Evolutionary conservation across 2,329 filamentous ascomycete genomes (phyloP), one percentile per base, ranked within the genome.

Genomic region (Seiridium unicorne): DNA sequence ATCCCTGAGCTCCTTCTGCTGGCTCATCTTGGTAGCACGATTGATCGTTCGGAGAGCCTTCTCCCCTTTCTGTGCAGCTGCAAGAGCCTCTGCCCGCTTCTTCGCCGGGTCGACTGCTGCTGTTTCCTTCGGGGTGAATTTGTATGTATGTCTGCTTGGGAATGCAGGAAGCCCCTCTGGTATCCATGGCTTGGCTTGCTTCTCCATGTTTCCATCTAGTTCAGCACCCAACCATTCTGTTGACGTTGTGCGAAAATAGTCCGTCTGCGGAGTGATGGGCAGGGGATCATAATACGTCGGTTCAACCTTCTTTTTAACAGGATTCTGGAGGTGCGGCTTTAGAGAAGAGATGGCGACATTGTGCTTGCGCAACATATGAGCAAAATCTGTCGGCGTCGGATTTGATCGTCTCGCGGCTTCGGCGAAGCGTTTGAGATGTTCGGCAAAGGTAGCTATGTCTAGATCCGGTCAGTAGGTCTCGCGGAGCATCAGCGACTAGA

Each of bases 61-160:
- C 69, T 89, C 86, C 2, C 83, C 85, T 63, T 87, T 84, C 65
- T 85, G 82, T 7, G 85, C 84, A 51, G 84, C 84, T 58, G 82
- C 78, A 1, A 84, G 81, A 1, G 85, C 85, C 46, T 86, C 83
- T 57, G 85, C 81, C 32, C 85, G 79, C 49, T 87, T 84, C 69
- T 83, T 84, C 66, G 85, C 81, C 0, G 83, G 79, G 60, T 87
- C 82, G 42, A 65, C 66, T 7, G 57, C 44, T n/a, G 55, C 57
- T 9, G 57, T 55, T 35, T 70, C 59, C 40, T 81, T 79, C 2
- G 82, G 81, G 0, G 86, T 89, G 66, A 82, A 84, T 44, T 80
- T 82, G 72, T 88, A 89, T 3, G 86, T 89, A 66, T 89, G 85
- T 51, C 83, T 84, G 69, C 85, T 87, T 0, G 86, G 86, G 61